Conservation (phyloP, 1,284 basidiomycete genomes). For the Taiwanofungus camphoratus region DNA sequence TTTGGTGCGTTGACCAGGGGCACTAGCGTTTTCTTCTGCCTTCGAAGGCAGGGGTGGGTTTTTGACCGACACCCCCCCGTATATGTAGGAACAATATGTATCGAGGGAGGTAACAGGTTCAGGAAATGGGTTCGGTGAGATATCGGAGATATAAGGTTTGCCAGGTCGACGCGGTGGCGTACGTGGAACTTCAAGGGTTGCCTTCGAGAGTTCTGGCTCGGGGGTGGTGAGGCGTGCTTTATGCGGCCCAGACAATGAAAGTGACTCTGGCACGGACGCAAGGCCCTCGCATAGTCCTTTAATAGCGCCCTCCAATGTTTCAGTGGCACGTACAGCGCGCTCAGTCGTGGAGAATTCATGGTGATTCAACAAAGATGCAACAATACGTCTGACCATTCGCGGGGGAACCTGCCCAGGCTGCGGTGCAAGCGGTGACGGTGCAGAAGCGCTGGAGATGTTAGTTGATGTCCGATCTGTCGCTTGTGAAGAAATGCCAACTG, state of each 20-base stretch:
- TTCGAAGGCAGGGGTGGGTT: constrained; percentile 35
- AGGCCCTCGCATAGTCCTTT: constrained; percentile 67
- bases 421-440: constrained; percentile 39
- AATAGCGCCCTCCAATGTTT: constrained; percentile 62
- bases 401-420: constrained; percentile 57
- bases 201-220: constrained; percentile 23
- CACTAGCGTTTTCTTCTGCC: constrained; percentile 5
- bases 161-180: constrained; percentile 38
- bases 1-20: constrained; percentile 7
- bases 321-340: constrained; percentile 61
- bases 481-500: constrained; percentile 37
- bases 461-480: constrained; percentile 2
- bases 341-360: constrained; percentile 73
- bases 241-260: constrained; percentile 7
- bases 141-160: constrained; percentile 35
- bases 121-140: constrained; percentile 60
- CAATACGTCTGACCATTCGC: constrained; percentile 62
- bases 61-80: constrained; percentile 45
- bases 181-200: constrained; percentile 27
- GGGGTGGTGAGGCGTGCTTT: constrained; percentile 15
- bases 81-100: constrained; percentile 53
- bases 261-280: constrained; percentile 23
- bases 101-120: constrained; percentile 56
- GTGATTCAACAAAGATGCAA: constrained; percentile 61
- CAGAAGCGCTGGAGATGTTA: too few relatives aligned